Evolutionary conservation across 1,139 yeast genomes (phyloP).

Genomic region (Candida mesenterica): DNA sequence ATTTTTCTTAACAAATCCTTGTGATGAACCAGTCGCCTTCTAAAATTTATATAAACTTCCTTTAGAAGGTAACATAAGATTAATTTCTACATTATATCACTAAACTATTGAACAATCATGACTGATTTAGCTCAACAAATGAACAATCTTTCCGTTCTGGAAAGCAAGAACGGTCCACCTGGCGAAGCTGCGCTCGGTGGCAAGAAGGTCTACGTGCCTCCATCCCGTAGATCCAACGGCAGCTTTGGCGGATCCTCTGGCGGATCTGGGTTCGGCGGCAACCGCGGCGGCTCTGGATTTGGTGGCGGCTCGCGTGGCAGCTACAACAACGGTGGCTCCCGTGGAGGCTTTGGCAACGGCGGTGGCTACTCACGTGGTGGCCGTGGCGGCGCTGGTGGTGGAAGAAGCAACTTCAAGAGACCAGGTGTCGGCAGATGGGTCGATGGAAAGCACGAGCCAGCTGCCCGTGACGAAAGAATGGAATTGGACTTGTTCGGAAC

Average conservation of each 20-base stretch:
- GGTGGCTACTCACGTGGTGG: conserved; percentile 48
- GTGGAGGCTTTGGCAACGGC: conserved; percentile 20
- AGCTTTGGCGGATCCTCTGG: conserved; percentile 15
- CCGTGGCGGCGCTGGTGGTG: conserved; percentile 15
- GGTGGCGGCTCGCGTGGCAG: conserved; percentile 17
- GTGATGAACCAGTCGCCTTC: too few species aligned
- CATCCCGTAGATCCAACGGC: conserved; percentile 8
- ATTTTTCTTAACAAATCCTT: conserved; percentile 1
- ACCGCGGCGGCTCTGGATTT: conserved; percentile 17
- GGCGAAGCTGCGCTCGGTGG: conserved; percentile 8
- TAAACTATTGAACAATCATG: conserved; percentile 22
- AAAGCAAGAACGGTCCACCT: conserved; percentile 16
- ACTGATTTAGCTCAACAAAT: conserved; percentile 44
- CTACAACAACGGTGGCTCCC: conserved; percentile 46
- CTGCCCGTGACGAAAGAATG: conserved; percentile 64
- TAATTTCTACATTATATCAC: neutral
- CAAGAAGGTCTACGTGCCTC: conserved; percentile 11
- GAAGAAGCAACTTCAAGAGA: conserved; percentile 30
- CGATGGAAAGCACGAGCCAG: conserved; percentile 88
- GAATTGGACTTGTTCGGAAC: conserved; percentile 87
- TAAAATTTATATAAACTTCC: neutral
- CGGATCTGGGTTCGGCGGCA: conserved; percentile 20
- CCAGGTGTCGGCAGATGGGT: conserved; percentile 72
- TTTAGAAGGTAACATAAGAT: conserved; percentile 2
- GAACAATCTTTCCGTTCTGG: conserved; percentile 43